Evolutionary conservation across 2,329 filamentous ascomycete genomes (phyloP), one percentile per base, ranked within the genome.

Genomic region (Davidsoniella virescens): DNA sequence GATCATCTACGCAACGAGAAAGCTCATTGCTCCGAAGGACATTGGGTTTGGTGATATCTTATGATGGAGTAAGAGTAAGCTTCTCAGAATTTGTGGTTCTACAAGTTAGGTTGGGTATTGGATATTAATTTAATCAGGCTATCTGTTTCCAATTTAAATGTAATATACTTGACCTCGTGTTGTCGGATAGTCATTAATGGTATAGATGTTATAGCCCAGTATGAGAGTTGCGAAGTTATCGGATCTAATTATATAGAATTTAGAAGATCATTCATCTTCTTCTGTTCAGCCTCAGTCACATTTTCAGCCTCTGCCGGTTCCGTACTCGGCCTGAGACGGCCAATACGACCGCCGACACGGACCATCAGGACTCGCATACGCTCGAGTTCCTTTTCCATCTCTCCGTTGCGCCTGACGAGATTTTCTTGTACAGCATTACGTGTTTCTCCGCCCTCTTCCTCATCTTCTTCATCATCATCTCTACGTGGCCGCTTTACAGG

Each of bases 371-470:
- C 67, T 33, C 78, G 72, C 72, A 81, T 84, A 54, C 71, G 73
- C 60, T 79, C 74, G 50, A 87, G 65, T 63, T 86, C 82, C 49
- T 66, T 67, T 59, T 81, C 80, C 8, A 87, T 62, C 44, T 78
- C 72, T 1, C 79, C 77, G 59, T 81, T 74, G 29, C 74, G 72
- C 47, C 76, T 80, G 1, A 82, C 70, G 3, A 87, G 62, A 59
- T 84, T 85, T 52, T 76, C 72, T 60, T 87, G 82, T 5, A 82
- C 64, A 6, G 63, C 57, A 55, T 62, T 55, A 56, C 64, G 56
- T 58, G 63, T 33, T 3, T 59, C 57, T 20, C 51, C 58, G 17
- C 48, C 50, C 3, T 41, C 33, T 9, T 47, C 49, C 5, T 49
- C 52, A 8, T 38, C 47, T 10, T 16, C 40, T n/a, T 50, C 44